phyloP scores from a whole-genome alignment of 192 early-diverging fungal species.

The Entomortierella lignicola region DNA sequence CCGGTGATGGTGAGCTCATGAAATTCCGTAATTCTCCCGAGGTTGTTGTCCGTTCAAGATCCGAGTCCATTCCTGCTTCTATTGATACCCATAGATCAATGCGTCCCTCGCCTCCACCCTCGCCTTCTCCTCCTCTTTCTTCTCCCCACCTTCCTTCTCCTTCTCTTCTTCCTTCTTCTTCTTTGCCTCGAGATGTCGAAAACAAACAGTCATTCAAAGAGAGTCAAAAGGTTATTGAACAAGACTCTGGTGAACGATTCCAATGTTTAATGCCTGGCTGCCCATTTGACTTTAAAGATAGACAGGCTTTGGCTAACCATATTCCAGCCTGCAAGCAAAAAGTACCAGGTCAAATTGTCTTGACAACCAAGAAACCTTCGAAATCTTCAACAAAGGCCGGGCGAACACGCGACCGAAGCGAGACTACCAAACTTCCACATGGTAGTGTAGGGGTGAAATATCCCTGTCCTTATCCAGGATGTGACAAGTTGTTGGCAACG shows the following conservation, averaged over 20 bases:
- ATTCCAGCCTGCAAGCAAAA: constrained; percentile 36
- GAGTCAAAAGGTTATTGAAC: constrained; percentile 31
- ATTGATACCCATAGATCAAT: neutral
- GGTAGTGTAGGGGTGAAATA: constrained; percentile 35
- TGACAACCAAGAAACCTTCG: constrained; percentile 31
- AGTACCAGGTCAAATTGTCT: constrained; percentile 20
- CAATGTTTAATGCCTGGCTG: constrained; percentile 35
- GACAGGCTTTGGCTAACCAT: constrained; percentile 30
- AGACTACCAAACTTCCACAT: neutral
- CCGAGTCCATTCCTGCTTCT: too few relatives aligned
- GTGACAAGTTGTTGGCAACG: constrained; percentile 47
- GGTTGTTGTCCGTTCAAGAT: too few relatives aligned
- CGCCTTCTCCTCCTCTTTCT: constrained; percentile 1
- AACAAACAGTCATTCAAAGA: too few relatives aligned
- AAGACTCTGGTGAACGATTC: constrained; percentile 8
- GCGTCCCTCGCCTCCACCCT: constrained; percentile 3
- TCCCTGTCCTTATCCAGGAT: constrained; percentile 34
- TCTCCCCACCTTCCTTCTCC: neutral
- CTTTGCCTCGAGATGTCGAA: constrained; percentile 15
- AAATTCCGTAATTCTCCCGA: too few relatives aligned
- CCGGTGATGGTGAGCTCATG: too few relatives aligned
- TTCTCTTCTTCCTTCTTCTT: constrained; percentile 15
- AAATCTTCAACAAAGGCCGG: constrained; percentile 20
- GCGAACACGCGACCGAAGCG: neutral
- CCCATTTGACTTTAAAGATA: constrained; percentile 13